Evolutionary conservation across 352 stramenopile species (phyloP), one percentile per base, ranked within the genome.

Genomic region (Lagenidium giganteum): DNA sequence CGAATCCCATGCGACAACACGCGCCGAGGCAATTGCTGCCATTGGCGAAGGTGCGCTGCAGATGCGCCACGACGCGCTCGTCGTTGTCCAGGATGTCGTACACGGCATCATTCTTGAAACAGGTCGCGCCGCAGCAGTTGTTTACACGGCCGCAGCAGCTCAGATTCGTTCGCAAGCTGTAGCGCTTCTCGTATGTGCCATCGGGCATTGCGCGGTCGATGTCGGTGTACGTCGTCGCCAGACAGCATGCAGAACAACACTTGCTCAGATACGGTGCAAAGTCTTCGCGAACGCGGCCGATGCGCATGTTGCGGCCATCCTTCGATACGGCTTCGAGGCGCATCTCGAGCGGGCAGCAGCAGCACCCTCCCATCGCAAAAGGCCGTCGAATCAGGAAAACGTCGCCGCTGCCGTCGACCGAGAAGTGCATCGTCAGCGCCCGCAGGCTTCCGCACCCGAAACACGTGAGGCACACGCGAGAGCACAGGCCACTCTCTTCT

Each of bases 71-170:
- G 26, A 80, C 43, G 8, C 68, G 29, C 30, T 67, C 70, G 22
- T 85, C 67, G 16, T 42, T 55, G 47, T 83, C 70, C n/a, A 85
- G 42, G 6, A 87, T 64, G 33, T 87, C 71, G 49, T 78, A 83
- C 42, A 85, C 69, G 1, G 70, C 64, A 42, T 87, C 74, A 41
- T 82, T 77, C 40, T 70, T 63, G 51, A 48, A 74, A 49, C 71
- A 85, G 20, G 71, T 83, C 11, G 54, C 67, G n/a, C 71, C 71
- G 37, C 71, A 87, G 34, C 71, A 85, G 41, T 83, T 87, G 64
- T 85, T 80, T 18, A 77, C 62, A 17, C 69, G 69, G 17, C 69
- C 70, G 29, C 71, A 81, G 52, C 74, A 87, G 18, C 50, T 48
- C 17, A 70, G n/a, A 31, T 82, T 83, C 23, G 61, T 64, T 50